Evolutionary conservation across 2,329 filamentous ascomycete species (phyloP).

Genomic region (Exophiala xenobiotica): DNA sequence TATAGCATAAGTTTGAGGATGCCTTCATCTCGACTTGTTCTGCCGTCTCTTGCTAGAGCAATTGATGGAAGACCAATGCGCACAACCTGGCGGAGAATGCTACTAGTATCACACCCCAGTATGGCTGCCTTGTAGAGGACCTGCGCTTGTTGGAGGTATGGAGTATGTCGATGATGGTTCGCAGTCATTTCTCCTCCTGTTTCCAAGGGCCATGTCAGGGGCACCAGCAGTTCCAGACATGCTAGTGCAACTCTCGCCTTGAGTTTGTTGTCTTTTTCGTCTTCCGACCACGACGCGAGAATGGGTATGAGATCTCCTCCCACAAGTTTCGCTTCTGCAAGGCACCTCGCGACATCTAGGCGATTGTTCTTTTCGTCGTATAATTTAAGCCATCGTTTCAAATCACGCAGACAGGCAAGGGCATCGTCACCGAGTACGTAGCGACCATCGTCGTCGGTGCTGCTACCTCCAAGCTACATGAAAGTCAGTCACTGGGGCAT

Average conservation of each 20-base stretch:
- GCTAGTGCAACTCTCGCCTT: slow-evolving; percentile 78
- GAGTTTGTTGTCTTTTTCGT: slow-evolving; percentile 68
- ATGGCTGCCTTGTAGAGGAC: slow-evolving; percentile 85
- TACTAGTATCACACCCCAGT: slow-evolving; percentile 75
- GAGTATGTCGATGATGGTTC: slow-evolving; percentile 89
- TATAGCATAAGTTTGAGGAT: slow-evolving; percentile 90
- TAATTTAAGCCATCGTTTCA: slow-evolving; percentile 92
- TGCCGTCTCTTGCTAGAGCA: slow-evolving; percentile 72
- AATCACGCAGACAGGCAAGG: slow-evolving; percentile 83
- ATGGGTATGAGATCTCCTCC: slow-evolving; percentile 88
- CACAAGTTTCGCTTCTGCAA: slow-evolving; percentile 89
- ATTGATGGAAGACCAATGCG: slow-evolving; percentile 82
- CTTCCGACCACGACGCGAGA: slow-evolving; percentile 75
- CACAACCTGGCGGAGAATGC: slow-evolving; percentile 77
- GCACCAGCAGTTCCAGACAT: slow-evolving; percentile 86
- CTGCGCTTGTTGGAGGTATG: slow-evolving; percentile 84
- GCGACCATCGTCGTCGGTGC: slow-evolving; percentile 72
- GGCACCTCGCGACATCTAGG: slow-evolving; percentile 89
- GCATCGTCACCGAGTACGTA: slow-evolving; percentile 94
- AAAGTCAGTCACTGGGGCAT: slow-evolving; percentile 10
- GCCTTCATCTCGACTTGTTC: slow-evolving; percentile 77
- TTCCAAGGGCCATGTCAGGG: slow-evolving; percentile 91
- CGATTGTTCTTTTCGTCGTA: slow-evolving; percentile 92
- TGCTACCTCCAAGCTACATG: slow-evolving; percentile 76
- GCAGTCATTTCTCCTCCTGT: slow-evolving; percentile 78